Base-by-base conservation (phyloP, 2,329 filamentous ascomycete species). In the Cladosporium sp. region DNA sequence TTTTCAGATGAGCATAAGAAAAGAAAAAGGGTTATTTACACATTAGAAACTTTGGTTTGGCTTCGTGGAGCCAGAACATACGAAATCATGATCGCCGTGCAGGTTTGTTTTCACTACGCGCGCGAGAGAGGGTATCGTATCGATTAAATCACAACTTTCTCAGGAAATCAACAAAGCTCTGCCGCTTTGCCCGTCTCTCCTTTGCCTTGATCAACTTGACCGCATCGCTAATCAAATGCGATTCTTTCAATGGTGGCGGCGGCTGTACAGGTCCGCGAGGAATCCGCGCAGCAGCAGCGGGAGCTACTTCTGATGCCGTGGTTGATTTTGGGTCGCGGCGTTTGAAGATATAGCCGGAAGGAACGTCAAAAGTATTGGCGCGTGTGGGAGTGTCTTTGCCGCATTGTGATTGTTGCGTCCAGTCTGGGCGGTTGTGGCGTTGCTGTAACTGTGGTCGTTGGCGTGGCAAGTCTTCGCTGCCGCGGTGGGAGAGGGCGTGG, bases 121-220 rank as follows among this genome's bases (percentile, higher is more conserved):
- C n/a, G 28, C 28, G 6, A 8, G 38, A 22, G 17, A 17, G 40
- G 17, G 12, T 34, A 25, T 25, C 25, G 6, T 25, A 25, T 25
- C 6, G 25, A 25, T 25, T 3, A 25, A 25, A 25, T 56, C 49
- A 59, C n/a, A 59, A 15, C 30, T 52, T 59, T 45, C 63, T 67
- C 39, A 67, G 63, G 17, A 67, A 63, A 3, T 52, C 65, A n/a
- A 64, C 17, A 5, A 67, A 39, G 28, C 65, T 65, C 40, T 55
- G 55, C 20, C 61, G 49, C 58, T 59, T 52, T 25, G 57, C 58
- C 8, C 55, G n/a, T 49, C 57, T 62, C 55, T 68, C 63, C 51
- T 65, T 59, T 25, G 60, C 40, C 30, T 67, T 63, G 45, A 68
- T 68, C 14, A 65, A 62, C 52, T 63, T 64, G 4, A 68, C 66